Evolutionary conservation across 345 rosid genomes (phyloP), one percentile per base, ranked within the genome.

Genomic region (Lepidium aucheri): DNA sequence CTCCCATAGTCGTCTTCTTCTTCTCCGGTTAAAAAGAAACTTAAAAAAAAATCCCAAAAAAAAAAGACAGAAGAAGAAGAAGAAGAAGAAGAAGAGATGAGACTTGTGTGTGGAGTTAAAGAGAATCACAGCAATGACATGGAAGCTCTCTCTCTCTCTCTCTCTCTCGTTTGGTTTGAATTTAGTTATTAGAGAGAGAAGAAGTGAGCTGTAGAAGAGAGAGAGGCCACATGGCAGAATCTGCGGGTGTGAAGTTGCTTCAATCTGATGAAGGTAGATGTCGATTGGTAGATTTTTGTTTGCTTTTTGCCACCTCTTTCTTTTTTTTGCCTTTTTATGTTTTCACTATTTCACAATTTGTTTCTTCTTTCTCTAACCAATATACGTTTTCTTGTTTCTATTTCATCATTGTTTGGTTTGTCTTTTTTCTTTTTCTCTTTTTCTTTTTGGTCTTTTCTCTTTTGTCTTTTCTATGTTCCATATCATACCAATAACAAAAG

Each of bases 1-100:
- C 63, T 54, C 97, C 97, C 97, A 91, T 90, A 39, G 2, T 39
- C 34, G 9, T 47, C 42, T 44, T 55, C 40, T 18, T 28, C 43
- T 38, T 17, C 52, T 56, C 46, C 17, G 75, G 35, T 59, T n/a
- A 43, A 14, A 16, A 24, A 20, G 3, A 13, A 26, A 13, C 3
- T 3, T 0, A 17, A 49, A 4, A 4, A 10, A 7, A n/a, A 52
- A 33, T 28, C 32, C 32, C 32, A 28, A 32, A 41, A 14, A 54
- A 30, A 56, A 56, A 49, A 67, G 22, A 20, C 22, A 20, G 22
- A 20, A 20, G 22, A 20, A 20, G 22, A 65, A 36, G 16, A 39
- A 62, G 64, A 43, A 53, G 44, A 51, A 55, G 46, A 53, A 52
- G 53, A 30, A 39, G 60, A 22, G 1, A 10, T 3, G 17, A 13